These are phyloP conservation scores for Haplosporangium sp. DNA, from an alignment of 371 early-diverging fungal species.

Conservation along the genomic window DNA sequence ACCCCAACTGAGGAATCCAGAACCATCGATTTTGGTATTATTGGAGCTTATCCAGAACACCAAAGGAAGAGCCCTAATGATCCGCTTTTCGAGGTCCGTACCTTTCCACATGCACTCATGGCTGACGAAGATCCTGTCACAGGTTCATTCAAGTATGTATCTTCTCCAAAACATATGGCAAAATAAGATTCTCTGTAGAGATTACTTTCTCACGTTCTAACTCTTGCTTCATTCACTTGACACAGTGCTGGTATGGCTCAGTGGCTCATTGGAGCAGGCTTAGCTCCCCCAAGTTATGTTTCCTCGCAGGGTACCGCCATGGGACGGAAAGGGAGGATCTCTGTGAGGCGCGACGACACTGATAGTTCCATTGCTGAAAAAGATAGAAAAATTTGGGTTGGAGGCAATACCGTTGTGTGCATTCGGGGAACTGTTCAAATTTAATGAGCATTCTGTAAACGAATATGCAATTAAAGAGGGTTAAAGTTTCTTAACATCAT, in stretches of 20 bases:
- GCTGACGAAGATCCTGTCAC: conserved; percentile 39
- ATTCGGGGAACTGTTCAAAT: conserved; percentile 27
- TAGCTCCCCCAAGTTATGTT: conserved; percentile 24
- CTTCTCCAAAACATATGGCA: background rate
- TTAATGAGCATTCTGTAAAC: background rate
- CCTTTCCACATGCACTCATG: conserved; percentile 19
- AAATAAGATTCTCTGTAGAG: too few relatives aligned
- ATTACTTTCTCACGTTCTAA: background rate
- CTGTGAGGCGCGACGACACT: conserved; percentile 26
- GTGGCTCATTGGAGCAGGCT: conserved; percentile 27
- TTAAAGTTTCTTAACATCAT: background rate
- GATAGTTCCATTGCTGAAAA: conserved; percentile 8
- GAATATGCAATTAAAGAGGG: conserved; percentile 4
- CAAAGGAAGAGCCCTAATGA: conserved; percentile 13
- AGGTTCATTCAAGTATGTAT: conserved; percentile 36
- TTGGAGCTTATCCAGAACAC: conserved; percentile 18
- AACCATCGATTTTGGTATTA: conserved; percentile 16
- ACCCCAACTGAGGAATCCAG: conserved; percentile 26
- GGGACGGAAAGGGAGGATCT: conserved; percentile 30
- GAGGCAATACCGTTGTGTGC: conserved; percentile 28
- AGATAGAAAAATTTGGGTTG: conserved; percentile 29
- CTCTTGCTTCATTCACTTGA: background rate
- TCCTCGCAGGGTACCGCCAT: conserved; percentile 31
- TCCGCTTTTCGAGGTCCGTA: conserved; percentile 29
- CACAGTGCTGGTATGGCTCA: conserved; percentile 37